Base-by-base conservation (phyloP, 257 asterid species). In the Solanum acaule region DNA sequence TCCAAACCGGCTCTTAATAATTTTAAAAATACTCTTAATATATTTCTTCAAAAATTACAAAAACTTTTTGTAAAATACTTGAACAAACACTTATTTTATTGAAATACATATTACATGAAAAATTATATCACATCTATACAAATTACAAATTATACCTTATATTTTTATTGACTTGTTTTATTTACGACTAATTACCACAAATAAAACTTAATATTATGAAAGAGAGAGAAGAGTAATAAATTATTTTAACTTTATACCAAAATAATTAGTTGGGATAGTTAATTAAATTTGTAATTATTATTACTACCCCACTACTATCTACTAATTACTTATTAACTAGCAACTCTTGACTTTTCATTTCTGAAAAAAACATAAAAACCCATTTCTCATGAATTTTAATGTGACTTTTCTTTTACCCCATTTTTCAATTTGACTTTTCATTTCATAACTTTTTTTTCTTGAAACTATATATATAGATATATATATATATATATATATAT, bases 391-490 rank as follows among this genome's bases (percentile, higher is more conserved):
- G 22, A 76, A 22, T 38, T 76, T 38, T 15, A 73, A 73, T 12
- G 82, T 73, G 59, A 22, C 34, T 38, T 77, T 88, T 88, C 72
- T 92, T 92, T 10, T 89, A 73, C 56, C 87, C 91, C 87, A 84
- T 65, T 67, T 72, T 88, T 86, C 38, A 14, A 42, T 70, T 89
- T 86, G 89, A 83, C 86, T 90, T 91, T 83, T 67, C 92, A 82
- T 82, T 37, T 83, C 70, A 67, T 88, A 87, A 84, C 23, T 63
- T 88, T 88, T 91, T 12, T 29, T 12, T 29, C n/a, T 40, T 77
- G 23, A 40, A 38, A 38, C 61, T 11, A 59, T 59, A 59, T n/a
- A 75, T 75, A 73, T 37, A 73, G 29, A 38, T 38, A 25, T 42
- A 35, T 35, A 34, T 34, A 35, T 72, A 33, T 75, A 73, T 11